Base-by-base conservation (phyloP, 768 basidiomycete genomes). In the Leccinum subtestaceum region DNA sequence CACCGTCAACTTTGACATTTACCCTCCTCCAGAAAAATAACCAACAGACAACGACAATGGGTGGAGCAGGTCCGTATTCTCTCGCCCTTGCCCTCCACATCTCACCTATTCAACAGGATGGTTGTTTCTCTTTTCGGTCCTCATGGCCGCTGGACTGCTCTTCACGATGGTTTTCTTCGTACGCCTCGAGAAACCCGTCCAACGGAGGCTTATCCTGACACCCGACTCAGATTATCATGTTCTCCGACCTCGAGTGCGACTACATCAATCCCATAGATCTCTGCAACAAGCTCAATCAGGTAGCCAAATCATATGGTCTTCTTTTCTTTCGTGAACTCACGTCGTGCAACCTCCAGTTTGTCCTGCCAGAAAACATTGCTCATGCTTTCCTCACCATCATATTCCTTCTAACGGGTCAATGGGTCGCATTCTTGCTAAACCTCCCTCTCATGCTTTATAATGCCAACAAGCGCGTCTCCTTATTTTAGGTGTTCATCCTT, bases 81-180 rank as follows among this genome's bases (percentile, higher is more conserved):
- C 32, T 29, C 52, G 9, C 12, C 5, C 19, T 19, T 10, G 8
- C 25, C 12, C 9, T 11, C 32, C 4, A 10, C 48, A 27, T 34
- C 47, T 34, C n/a, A 47, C 29, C 36, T 23, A 13, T 34, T 5
- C n/a, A 5, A 46, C 52, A 95, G 95, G 93, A 72, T 98, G 95
- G 96, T 77, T 99, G 63, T 99, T 97, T 80, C 84, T 98, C 67
- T 95, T 98, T 73, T 85, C 93, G 71, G 95, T 98, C 73, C 87
- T 98, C 56, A 87, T 93, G 86, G 90, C 95, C 65, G 96, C 95
- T 19, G 94, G 88, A 34, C 81, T 98, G 60, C 80, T 99, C 60
- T 99, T 99, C 80, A 97, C 95, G 66, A 95, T 95, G 90, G 97
- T 99, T 72, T 99, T 98, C 82, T 99, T 97, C 77, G 96, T 98